A percentile compares a stretch with the other conserved stretches of the same genome.
Conservation (phyloP, 2,329 filamentous ascomycete genomes). For the Sclerotinia glacialis region DNA sequence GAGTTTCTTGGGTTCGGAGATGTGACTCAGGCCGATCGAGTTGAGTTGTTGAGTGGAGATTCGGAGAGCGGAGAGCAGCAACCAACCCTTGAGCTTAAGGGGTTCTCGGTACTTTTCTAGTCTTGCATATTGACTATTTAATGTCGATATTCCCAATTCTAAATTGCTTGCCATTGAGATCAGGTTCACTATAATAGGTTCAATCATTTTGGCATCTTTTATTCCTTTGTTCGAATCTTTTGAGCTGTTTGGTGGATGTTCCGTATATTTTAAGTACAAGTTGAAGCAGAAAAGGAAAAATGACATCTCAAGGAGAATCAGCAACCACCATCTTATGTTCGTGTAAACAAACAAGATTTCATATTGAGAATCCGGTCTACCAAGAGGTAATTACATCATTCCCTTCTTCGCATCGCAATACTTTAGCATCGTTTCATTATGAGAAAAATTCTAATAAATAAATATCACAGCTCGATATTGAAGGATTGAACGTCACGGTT, state of each 20-base stretch:
- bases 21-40: conserved; percentile 9
- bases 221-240: background rate
- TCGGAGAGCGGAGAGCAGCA: background rate
- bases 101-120: background rate
- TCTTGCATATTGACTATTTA: background rate
- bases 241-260: no score
- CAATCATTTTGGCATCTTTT: background rate
- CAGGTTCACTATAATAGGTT: background rate
- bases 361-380: conserved; percentile 38
- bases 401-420: no score
- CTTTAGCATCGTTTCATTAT: background rate
- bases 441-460: conserved; percentile 13
- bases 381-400: conserved; percentile 31
- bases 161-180: background rate
- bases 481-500: conserved; percentile 69
- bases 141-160: background rate
- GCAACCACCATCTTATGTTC: conserved; percentile 36
- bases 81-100: background rate
- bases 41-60: background rate
- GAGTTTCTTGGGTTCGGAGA: background rate
- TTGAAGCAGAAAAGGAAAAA: background rate
- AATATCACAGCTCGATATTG: conserved; percentile 60
- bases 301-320: conserved; percentile 27
- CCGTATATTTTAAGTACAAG: background rate
- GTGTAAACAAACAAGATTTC: conserved; percentile 39